phyloP scores from a whole-genome alignment of 441 rosid genomes.

The Adansonia madagascariensis region DNA sequence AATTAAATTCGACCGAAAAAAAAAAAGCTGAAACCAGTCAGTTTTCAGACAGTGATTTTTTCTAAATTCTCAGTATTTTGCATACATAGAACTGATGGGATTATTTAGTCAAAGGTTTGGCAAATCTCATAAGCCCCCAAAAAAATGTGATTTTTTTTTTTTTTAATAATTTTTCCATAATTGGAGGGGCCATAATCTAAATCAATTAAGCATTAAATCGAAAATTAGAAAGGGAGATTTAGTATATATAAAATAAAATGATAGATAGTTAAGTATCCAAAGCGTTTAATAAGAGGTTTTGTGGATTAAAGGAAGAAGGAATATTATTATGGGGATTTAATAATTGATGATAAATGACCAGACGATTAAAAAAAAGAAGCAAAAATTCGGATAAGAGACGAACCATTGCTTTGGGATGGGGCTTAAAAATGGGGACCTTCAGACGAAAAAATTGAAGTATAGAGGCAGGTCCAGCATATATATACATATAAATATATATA shows the following conservation, averaged over 20 bases:
- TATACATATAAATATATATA: background rate
- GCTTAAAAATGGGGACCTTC: conserved; percentile 23
- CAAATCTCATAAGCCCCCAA: background rate
- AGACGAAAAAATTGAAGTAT: conserved; percentile 11
- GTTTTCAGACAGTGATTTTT: too few species aligned
- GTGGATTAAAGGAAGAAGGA: too few species aligned
- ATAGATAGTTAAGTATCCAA: too few species aligned
- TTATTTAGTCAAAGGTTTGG: conserved; percentile 12
- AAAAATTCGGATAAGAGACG: conserved; percentile 44
- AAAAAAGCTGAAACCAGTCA: too few species aligned
- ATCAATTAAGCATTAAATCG: background rate
- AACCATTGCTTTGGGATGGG: conserved; percentile 23
- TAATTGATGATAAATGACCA: conserved; percentile 48
- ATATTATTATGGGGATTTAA: conserved; percentile 27
- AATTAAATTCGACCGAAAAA: background rate
- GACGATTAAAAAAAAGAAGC: conserved; percentile 26
- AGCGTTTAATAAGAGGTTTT: too few species aligned
- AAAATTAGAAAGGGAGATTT: conserved; percentile 7
- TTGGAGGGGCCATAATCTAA: background rate
- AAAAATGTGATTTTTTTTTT: background rate
- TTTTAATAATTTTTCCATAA: background rate
- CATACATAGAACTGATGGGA: too few species aligned
- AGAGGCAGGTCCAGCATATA: conserved; percentile 30
- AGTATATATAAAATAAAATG: conserved; percentile 19
- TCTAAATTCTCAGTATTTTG: background rate